phyloP scores from a whole-genome alignment of 257 asterid species.

The Rubia yunnanensis region DNA sequence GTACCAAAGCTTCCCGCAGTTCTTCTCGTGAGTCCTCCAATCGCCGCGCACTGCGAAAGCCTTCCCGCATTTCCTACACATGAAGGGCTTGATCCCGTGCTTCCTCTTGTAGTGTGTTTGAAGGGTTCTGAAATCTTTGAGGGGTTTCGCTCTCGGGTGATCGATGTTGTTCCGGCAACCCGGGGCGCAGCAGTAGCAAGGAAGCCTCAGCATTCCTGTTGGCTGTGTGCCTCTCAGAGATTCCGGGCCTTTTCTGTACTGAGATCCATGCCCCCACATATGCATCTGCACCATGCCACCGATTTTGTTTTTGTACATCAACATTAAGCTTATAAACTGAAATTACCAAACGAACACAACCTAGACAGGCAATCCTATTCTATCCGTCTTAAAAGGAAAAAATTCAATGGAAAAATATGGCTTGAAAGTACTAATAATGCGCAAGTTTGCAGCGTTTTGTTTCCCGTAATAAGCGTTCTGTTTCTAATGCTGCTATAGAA shows the following conservation, averaged over 20 bases:
- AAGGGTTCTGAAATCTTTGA: conserved; percentile 83
- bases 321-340: no score
- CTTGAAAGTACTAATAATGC: no score
- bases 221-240: conserved; percentile 88
- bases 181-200: conserved; percentile 80
- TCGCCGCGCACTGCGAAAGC: conserved; percentile 81
- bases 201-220: conserved; percentile 79
- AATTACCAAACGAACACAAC: no score
- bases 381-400: no score
- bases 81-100: conserved; percentile 89
- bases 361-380: no score
- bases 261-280: conserved; percentile 99
- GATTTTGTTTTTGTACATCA: no score
- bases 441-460: no score
- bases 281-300: conserved; percentile 51
- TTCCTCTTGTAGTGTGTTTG: conserved; percentile 89
- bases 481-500: no score
- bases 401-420: no score
- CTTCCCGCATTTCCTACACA: conserved; percentile 76
- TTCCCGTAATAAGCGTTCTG: no score
- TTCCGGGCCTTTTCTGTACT: conserved; percentile 82
- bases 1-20: conserved; percentile 82
- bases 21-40: conserved; percentile 87
- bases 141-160: conserved; percentile 77
- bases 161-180: conserved; percentile 85